phyloP scores from a whole-genome alignment of 139 green algal genomes.

The Astrephomene gubernaculifera region DNA sequence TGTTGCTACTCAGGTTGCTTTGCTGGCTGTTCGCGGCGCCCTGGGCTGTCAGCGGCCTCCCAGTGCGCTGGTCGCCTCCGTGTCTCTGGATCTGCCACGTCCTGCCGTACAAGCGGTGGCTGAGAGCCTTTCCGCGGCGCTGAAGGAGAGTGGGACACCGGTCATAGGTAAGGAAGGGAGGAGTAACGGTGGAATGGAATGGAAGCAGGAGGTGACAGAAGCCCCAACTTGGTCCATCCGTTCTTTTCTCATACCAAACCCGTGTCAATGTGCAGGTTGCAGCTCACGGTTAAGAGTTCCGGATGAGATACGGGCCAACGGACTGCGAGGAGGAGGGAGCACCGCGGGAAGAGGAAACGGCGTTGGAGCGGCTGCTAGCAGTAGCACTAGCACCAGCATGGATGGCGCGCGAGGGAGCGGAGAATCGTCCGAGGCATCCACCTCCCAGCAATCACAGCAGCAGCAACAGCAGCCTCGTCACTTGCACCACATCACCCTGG shows the following conservation, averaged over 20 bases:
- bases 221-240: too few relatives aligned
- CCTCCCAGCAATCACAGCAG: neutral
- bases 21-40: conserved; percentile 15
- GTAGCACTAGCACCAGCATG: neutral
- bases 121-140: neutral
- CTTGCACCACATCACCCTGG: conserved; percentile 20
- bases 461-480: neutral
- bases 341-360: too few relatives aligned
- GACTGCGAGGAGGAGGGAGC: neutral
- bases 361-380: neutral
- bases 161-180: neutral
- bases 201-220: too few relatives aligned
- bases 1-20: neutral
- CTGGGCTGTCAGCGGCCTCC: neutral
- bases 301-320: neutral
- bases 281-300: conserved; percentile 17
- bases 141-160: neutral
- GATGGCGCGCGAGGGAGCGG: neutral
- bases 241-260: too few relatives aligned
- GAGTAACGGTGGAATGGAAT: neutral
- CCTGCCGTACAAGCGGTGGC: neutral
- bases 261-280: too few relatives aligned
- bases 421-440: neutral
- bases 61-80: neutral
- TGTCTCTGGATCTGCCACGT: neutral